Evolutionary conservation across 2,329 filamentous ascomycete genomes (phyloP), one percentile per base, ranked within the genome.

Genomic region (Plenodomus lindquistii): DNA sequence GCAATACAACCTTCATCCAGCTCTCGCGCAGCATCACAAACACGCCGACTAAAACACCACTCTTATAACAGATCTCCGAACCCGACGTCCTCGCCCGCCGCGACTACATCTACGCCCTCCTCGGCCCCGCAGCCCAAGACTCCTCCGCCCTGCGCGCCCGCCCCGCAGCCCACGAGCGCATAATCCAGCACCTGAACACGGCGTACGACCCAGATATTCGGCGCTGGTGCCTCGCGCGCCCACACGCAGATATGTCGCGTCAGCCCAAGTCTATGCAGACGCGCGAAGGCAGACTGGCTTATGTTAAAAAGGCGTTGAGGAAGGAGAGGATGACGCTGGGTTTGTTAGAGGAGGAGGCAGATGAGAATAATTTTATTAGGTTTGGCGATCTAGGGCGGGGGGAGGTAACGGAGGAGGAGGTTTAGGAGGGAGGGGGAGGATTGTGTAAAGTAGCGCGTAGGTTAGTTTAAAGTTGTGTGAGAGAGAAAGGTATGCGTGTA

Each of bases 61-160:
- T 13, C 27, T 15, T 13, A 31, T 15, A 8, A 15, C 27, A 31
- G 27, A 31, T 31, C 6, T 50, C 50, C n/a, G 49, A 60, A 6
- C 20, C 53, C 1, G 59, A 67, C n/a, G 55, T 69, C 0, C 9
- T 56, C 2, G 48, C 49, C 8, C 65, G 68, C 31, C 57, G 57
- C 18, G 44, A 46, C 1, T 42, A 62, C 34, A 49, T 69, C 18
- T 44, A 53, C 22, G 16, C 13, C 3, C 48, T 50, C 16, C 59
- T 68, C 5, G 51, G 54, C 11, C 11, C 18, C 3, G 47, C 49
- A 16, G 42, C 38, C 2, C 13, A 22, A 0, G 48, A 56, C 18
- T 11, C 38, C 2, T 13, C 17, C 5, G 51, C 35, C 19, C 40
- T 65, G 47, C 54, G 51, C 4, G 46, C 43, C 7, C 48, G 66